Conservation (phyloP, 306 rosid species). For the Quercus dentata region DNA sequence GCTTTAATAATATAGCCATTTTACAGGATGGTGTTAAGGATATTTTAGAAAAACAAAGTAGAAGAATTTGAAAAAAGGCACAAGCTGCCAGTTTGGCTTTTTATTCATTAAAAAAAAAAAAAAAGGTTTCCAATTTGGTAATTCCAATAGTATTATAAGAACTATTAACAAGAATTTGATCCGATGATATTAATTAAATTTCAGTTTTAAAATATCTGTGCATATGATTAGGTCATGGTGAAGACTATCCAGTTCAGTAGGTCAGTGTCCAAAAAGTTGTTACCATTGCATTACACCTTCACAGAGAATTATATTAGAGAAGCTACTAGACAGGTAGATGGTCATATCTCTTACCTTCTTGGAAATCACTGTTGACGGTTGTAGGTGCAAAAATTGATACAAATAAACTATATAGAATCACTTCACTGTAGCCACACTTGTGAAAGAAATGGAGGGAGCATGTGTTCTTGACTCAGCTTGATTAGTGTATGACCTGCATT, state of each 20-base stretch:
- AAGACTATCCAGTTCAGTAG: conserved; percentile 83
- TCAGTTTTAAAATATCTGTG: neutral
- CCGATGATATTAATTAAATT: neutral
- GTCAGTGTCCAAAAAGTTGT: conserved; percentile 91
- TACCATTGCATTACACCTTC: conserved; percentile 82
- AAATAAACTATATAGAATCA: neutral
- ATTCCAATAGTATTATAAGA: neutral
- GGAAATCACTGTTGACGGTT: neutral
- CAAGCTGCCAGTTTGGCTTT: neutral
- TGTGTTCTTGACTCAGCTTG: neutral
- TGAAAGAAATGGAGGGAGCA: neutral
- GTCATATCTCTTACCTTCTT: neutral
- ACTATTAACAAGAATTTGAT: neutral
- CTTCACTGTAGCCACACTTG: neutral
- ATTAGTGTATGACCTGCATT: neutral
- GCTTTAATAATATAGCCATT: neutral
- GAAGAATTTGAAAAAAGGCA: neutral
- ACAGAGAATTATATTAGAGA: conserved; percentile 80
- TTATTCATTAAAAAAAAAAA: neutral
- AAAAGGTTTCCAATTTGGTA: neutral
- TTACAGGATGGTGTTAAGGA: neutral
- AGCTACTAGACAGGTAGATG: conserved; percentile 68
- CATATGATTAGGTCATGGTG: conserved; percentile 50
- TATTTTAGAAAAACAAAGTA: neutral
- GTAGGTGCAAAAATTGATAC: neutral